Evolutionary conservation across 805 yeast genomes (phyloP), one percentile per base, ranked within the genome.

Genomic region (Cyberlindnera mississippiensis): DNA sequence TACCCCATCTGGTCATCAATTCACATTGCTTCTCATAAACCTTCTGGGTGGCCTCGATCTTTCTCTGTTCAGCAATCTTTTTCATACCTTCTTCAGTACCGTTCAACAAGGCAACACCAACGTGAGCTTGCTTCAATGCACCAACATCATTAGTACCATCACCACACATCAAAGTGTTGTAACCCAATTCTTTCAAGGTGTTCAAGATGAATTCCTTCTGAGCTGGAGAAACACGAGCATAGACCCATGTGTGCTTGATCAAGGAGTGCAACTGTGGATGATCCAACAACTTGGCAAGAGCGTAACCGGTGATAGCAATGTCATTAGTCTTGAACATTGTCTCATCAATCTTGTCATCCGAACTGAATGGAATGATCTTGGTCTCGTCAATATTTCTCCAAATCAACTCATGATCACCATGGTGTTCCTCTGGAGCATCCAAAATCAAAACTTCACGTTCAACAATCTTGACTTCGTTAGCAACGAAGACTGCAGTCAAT

Each of bases 141-240:
- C 99, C 99, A 38, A 93, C 99, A 72, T 93, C 99, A 61, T 93
- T 93, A n/a, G 99, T 93, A 67, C 99, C 99, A 68, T 93, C 99
- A 73, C 99, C 99, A 68, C 99, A 93, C 99, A 93, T 93, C 56
- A 93, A 75, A 18, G 98, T 93, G 59, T 79, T 84, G 67, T 91
- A 93, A 19, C 96, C 96, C 62, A 87, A 75, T 48, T 79, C 82
- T 64, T 91, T 93, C 62, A 87, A 76, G 29, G 89, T 76, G 48
- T 80, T 82, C 57, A 93, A 72, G 55, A 93, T 81, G 52, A 84
- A 88, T 66, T 93, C 99, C 68, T 93, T 93, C 69, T 93, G 99
- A 19, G 84, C 59, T 31, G 99, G 99, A 6, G 98, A 91, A 26
- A 93, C 98, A 69, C 99, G 84, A 34, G 99, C 97, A 60, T 87